Conservation (phyloP, 2,329 filamentous ascomycete species). For the Diaporthe capsici region DNA sequence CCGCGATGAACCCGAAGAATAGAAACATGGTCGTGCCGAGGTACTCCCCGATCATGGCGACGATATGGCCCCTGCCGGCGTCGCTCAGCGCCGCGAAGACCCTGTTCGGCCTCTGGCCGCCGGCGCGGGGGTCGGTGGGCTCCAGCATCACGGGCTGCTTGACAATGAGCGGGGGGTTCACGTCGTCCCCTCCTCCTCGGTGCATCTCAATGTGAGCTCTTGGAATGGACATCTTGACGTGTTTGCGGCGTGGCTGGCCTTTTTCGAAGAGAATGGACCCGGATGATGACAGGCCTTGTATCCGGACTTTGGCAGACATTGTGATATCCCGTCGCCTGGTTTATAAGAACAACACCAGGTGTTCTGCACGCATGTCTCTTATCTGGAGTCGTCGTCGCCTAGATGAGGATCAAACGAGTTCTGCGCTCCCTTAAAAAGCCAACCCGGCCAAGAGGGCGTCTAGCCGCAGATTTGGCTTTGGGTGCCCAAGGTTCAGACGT, state of each 20-base stretch:
- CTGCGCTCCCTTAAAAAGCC: not conserved
- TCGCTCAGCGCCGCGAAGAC: slow-evolving; percentile 17
- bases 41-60: slow-evolving; percentile 31
- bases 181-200: not conserved
- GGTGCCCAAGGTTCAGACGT: not conserved
- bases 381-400: not conserved
- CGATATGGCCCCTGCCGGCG: slow-evolving; percentile 10
- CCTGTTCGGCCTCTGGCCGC: not conserved
- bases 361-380: not conserved
- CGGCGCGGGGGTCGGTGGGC: slow-evolving; percentile 2
- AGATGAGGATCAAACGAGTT: slow-evolving; percentile 7
- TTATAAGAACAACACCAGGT: not conserved
- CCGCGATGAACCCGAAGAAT: slow-evolving; percentile 30
- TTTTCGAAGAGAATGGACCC: slow-evolving; percentile 7
- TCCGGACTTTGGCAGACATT: slow-evolving; percentile 7
- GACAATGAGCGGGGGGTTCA: slow-evolving; percentile 4
- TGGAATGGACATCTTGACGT: slow-evolving; percentile 23
- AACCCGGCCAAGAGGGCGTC: not conserved
- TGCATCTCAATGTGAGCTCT: slow-evolving; percentile 31
- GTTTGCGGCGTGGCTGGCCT: not conserved
- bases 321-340: not conserved
- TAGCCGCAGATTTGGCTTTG: not conserved
- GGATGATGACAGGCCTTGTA: slow-evolving; percentile 6
- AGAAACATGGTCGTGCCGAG: slow-evolving; percentile 35
- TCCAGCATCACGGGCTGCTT: slow-evolving; percentile 28